Evolutionary conservation across 179 eudicot species (phyloP).

Genomic region (Dionaea muscipula): DNA sequence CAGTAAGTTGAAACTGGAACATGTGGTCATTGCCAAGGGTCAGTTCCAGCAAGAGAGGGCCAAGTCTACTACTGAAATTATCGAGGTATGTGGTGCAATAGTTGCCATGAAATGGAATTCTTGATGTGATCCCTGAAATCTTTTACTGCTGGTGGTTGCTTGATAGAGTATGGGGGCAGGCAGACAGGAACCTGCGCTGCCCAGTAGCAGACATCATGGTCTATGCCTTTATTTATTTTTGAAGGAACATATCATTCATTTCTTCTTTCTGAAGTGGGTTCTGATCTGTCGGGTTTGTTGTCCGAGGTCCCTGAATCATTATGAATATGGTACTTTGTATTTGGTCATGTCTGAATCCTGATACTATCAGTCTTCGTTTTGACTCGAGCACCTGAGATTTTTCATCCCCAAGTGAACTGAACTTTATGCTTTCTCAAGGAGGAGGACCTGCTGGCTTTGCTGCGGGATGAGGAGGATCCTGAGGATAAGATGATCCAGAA

Average conservation of each 20-base stretch:
- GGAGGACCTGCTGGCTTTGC: constrained; percentile 72
- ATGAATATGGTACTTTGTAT: too few relatives aligned
- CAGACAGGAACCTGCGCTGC: too few relatives aligned
- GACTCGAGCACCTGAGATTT: neutral
- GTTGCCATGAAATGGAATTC: neutral
- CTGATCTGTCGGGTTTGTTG: too few relatives aligned
- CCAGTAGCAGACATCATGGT: too few relatives aligned
- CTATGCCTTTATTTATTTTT: too few relatives aligned
- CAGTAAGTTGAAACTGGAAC: constrained; percentile 91
- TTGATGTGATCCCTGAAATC: too few relatives aligned
- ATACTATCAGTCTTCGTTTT: neutral
- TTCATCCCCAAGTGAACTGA: neutral
- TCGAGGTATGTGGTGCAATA: constrained; percentile 34
- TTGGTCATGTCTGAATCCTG: too few relatives aligned
- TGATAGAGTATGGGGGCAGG: neutral
- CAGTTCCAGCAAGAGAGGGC: constrained; percentile 72
- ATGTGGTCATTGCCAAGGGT: constrained; percentile 92
- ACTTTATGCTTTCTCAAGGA: constrained; percentile 37
- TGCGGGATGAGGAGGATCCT: constrained; percentile 56
- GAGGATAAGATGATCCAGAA: constrained; percentile 86
- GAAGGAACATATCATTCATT: too few relatives aligned
- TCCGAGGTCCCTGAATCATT: too few relatives aligned
- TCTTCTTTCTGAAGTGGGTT: too few relatives aligned
- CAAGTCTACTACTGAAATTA: constrained; percentile 31
- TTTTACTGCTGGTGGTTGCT: neutral